These are phyloP conservation scores for Aspergillus nanangensis DNA, from an alignment of 495 filamentous ascomycete species.

Conservation along the genomic window DNA sequence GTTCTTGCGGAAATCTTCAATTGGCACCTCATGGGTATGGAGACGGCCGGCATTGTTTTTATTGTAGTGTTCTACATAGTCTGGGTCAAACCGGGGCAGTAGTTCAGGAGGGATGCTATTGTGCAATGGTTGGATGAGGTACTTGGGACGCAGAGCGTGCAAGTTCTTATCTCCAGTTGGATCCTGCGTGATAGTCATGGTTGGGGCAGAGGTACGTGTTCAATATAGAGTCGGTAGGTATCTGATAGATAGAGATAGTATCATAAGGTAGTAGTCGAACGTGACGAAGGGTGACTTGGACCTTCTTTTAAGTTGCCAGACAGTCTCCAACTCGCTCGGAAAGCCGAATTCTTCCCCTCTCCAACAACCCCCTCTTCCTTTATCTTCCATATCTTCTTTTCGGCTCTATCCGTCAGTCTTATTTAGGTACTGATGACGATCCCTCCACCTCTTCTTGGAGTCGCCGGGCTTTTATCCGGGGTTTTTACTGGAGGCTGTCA, in stretches of 20 bases:
- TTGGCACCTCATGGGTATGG: slow-evolving; percentile 37
- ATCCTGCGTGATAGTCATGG: not conserved
- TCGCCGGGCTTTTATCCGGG: too few species aligned
- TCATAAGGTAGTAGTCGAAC: not conserved
- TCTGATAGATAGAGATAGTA: not conserved
- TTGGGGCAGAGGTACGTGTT: not conserved
- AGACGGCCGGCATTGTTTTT: slow-evolving; percentile 37
- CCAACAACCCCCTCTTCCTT: not conserved
- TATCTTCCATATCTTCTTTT: not conserved
- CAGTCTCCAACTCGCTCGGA: too few species aligned
- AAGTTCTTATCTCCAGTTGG: slow-evolving; percentile 10
- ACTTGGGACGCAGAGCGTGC: slow-evolving; percentile 18
- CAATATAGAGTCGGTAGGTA: not conserved
- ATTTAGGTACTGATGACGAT: too few species aligned
- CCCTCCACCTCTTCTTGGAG: too few species aligned
- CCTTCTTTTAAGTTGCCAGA: too few species aligned
- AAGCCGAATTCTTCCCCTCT: not conserved
- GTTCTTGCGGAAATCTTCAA: slow-evolving; percentile 39
- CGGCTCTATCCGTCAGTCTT: not conserved
- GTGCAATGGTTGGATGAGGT: slow-evolving; percentile 27
- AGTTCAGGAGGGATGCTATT: slow-evolving; percentile 34
- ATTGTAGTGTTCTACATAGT: slow-evolving; percentile 34
- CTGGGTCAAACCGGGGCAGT: slow-evolving; percentile 27
- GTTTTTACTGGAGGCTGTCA: too few species aligned
- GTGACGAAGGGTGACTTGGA: too few species aligned